Percentiles rank a stretch among this genome's conserved stretches.
Evolutionary conservation across 1,284 basidiomycete species (phyloP).

Genomic region (Mycena citricolor): DNA sequence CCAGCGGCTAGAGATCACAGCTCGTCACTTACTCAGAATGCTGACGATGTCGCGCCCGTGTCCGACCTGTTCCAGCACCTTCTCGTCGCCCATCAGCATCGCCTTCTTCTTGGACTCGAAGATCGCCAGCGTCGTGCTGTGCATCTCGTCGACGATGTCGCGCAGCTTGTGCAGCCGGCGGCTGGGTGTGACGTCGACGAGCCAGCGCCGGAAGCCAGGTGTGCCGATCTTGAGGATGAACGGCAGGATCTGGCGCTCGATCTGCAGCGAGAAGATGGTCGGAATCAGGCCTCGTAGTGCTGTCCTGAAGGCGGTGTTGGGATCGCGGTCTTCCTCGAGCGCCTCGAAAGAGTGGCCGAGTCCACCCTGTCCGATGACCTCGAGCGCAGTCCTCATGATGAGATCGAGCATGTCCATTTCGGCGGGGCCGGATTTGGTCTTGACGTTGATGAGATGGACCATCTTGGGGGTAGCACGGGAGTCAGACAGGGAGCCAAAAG

Average conservation of each 20-base stretch:
- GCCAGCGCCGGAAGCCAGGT: neutral
- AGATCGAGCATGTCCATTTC: slow-evolving; percentile 42
- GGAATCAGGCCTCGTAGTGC: slow-evolving; percentile 30
- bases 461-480: slow-evolving; percentile 15
- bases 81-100: slow-evolving; percentile 20
- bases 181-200: neutral
- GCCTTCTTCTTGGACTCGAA: slow-evolving; percentile 1
- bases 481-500: slow-evolving; percentile 7
- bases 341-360: slow-evolving; percentile 41
- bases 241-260: neutral
- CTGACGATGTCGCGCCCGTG: slow-evolving; percentile 2
- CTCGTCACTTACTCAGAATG: slow-evolving; percentile 2
- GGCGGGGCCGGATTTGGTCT: slow-evolving; percentile 16
- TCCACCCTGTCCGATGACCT: slow-evolving; percentile 32
- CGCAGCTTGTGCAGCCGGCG: slow-evolving; percentile 1
- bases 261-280: slow-evolving; percentile 4
- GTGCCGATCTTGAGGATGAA: slow-evolving; percentile 1
- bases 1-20: slow-evolving; percentile 6
- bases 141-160: slow-evolving; percentile 8
- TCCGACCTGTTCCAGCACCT: slow-evolving; percentile 21
- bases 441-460: slow-evolving; percentile 1
- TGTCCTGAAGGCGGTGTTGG: slow-evolving; percentile 30
- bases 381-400: slow-evolving; percentile 36
- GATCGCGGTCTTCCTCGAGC: slow-evolving; percentile 27
- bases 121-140: slow-evolving; percentile 2